Evolutionary conservation across 768 basidiomycete genomes (phyloP).

Genomic region (Gautieria morchelliformis): DNA sequence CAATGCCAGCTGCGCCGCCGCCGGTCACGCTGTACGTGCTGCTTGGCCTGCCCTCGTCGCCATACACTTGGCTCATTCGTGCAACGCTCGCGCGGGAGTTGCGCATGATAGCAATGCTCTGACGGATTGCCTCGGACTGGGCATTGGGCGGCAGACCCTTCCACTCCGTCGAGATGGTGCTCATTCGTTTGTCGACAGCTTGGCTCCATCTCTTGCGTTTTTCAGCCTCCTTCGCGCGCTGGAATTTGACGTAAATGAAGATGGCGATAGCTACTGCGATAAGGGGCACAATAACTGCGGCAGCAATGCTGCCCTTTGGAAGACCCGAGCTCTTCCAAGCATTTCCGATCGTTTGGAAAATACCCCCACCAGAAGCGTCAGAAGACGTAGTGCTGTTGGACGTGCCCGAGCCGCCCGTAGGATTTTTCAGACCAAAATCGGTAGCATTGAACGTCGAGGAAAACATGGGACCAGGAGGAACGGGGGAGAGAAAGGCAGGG

Average conservation of each 20-base stretch:
- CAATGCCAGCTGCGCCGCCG: conserved; percentile 15
- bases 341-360: conserved; percentile 23
- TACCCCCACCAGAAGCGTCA: neutral
- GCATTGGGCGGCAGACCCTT: conserved; percentile 60
- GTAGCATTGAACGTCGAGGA: conserved; percentile 49
- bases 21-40: conserved; percentile 4
- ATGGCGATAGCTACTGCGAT: conserved; percentile 34
- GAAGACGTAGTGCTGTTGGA: neutral
- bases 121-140: conserved; percentile 55
- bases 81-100: conserved; percentile 38
- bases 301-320: conserved; percentile 53
- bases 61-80: conserved; percentile 23
- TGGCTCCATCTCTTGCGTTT: conserved; percentile 54
- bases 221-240: conserved; percentile 37
- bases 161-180: conserved; percentile 71
- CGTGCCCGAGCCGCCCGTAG: conserved; percentile 10
- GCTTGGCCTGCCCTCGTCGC: conserved; percentile 16
- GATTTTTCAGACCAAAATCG: conserved; percentile 26
- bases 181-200: conserved; percentile 75
- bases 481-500: conserved; percentile 39
- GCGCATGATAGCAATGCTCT: conserved; percentile 25
- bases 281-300: conserved; percentile 51
- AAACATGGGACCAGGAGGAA: conserved; percentile 63
- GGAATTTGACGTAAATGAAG: conserved; percentile 42
- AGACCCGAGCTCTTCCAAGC: conserved; percentile 22